Conservation (phyloP, 805 yeast genomes). For the Starmera caribaea region DNA sequence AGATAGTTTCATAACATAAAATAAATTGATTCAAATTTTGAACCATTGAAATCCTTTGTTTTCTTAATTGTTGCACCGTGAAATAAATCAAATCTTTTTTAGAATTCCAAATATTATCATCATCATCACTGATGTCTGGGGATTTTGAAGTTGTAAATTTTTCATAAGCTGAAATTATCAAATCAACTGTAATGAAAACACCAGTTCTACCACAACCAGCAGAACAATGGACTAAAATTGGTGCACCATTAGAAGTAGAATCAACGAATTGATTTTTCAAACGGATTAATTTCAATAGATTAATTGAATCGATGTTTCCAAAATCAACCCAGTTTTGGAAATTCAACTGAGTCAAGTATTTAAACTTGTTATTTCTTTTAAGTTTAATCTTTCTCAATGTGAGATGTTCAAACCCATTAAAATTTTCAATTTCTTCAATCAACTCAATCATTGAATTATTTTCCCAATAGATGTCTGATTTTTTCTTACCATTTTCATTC, state of each 20-base stretch:
- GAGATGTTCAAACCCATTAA: slow-evolving; percentile 21
- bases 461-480: slow-evolving; percentile 82
- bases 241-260: slow-evolving; percentile 21
- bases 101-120: slow-evolving; percentile 27
- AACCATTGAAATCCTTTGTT: slow-evolving; percentile 70
- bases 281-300: slow-evolving; percentile 20
- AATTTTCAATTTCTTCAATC: slow-evolving; percentile 19
- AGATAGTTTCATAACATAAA: slow-evolving; percentile 53
- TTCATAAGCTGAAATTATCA: slow-evolving; percentile 11
- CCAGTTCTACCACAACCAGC: slow-evolving; percentile 99
- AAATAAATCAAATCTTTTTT: slow-evolving; percentile 47
- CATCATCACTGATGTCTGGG: slow-evolving; percentile 4
- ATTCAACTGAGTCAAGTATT: slow-evolving; percentile 62
- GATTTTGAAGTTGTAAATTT: neutral
- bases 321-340: slow-evolving; percentile 80
- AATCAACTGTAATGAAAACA: slow-evolving; percentile 65
- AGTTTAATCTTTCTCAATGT: slow-evolving; percentile 20
- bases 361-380: slow-evolving; percentile 13
- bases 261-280: slow-evolving; percentile 20
- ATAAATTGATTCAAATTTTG: slow-evolving; percentile 66
- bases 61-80: slow-evolving; percentile 51
- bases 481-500: slow-evolving; percentile 61
- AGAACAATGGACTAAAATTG: slow-evolving; percentile 81
- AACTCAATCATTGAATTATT: slow-evolving; percentile 34
- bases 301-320: slow-evolving; percentile 41